A percentile compares a stretch with the other conserved stretches of the same genome.
Conservation (phyloP, 305 asterid species). For the Lippia alba region DNA sequence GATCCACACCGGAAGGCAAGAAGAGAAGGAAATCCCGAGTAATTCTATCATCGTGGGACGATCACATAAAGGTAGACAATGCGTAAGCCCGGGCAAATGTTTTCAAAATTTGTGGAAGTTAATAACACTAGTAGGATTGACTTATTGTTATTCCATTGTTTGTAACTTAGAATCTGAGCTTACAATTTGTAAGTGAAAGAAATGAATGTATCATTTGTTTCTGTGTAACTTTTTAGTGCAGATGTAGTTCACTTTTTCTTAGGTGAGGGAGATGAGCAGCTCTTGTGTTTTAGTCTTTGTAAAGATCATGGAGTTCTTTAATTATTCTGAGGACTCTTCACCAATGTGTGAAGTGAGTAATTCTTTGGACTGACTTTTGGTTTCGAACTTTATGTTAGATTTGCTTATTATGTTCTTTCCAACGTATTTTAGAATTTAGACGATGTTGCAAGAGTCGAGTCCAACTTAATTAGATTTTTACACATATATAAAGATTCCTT, state of each 20-base stretch:
- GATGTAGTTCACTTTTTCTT: neutral
- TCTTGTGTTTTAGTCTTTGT: constrained; percentile 7
- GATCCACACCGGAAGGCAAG: constrained; percentile 78
- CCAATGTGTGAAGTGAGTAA: neutral
- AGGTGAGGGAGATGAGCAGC: constrained; percentile 1
- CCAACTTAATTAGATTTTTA: no score
- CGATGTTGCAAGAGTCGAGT: no score
- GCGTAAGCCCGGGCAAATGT: neutral
- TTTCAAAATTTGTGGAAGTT: neutral
- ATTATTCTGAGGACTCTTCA: neutral
- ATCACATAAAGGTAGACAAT: constrained; percentile 17
- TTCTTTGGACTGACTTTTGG: neutral
- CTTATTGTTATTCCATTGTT: neutral
- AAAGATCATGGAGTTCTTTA: constrained; percentile 4
- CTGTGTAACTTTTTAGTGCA: constrained; percentile 17
- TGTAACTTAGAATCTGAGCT: constrained; percentile 16
- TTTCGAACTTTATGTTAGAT: neutral
- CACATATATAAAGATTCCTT: no score
- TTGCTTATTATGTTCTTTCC: neutral
- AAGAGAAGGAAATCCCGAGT: constrained; percentile 71
- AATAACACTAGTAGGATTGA: no score
- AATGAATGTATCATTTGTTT: constrained; percentile 30
- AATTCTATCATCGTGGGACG: constrained; percentile 51
- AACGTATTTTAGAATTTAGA: neutral
- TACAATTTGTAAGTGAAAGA: constrained; percentile 5